phyloP scores from a whole-genome alignment of 2,329 filamentous ascomycete species.

The Balansia obtecta region DNA sequence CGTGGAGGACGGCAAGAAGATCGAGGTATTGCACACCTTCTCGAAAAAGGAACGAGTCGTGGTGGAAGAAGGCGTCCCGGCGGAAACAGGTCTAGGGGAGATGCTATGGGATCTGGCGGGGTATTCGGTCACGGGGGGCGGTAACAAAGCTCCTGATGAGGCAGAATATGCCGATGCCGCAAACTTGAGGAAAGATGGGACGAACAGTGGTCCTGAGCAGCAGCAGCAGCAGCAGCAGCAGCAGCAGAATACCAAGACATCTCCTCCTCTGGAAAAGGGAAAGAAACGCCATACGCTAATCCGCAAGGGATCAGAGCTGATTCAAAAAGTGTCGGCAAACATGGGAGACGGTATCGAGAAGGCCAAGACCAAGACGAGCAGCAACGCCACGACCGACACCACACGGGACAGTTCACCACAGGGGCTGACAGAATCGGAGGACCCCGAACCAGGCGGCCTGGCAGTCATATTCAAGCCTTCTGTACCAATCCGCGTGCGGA shows the following conservation, averaged over 20 bases:
- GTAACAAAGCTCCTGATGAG: conserved; percentile 24
- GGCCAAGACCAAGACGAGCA: conserved; percentile 11
- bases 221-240: not conserved
- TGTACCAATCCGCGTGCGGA: conserved; percentile 56
- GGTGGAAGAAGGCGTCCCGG: conserved; percentile 44
- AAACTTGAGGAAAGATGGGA: conserved; percentile 5
- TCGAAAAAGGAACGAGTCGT: conserved; percentile 57
- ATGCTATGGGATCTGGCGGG: conserved; percentile 42
- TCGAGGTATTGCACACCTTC: conserved; percentile 76
- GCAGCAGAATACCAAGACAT: not conserved
- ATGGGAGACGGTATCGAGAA: conserved; percentile 12
- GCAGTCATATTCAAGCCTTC: conserved; percentile 68
- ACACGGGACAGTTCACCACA: conserved; percentile 3
- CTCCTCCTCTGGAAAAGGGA: not conserved
- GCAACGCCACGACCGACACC: conserved; percentile 7
- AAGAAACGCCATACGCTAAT: conserved; percentile 14
- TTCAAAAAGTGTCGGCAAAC: conserved; percentile 18
- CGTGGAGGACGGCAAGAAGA: conserved; percentile 77
- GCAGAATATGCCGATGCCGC: conserved; percentile 18
- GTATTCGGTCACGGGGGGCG: conserved; percentile 14
- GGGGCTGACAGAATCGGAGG: conserved; percentile 8
- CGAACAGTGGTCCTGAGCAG: conserved; percentile 15
- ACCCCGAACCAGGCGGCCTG: conserved; percentile 47
- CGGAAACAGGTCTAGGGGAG: conserved; percentile 35
- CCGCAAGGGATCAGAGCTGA: conserved; percentile 20